phyloP scores from a whole-genome alignment of 2,329 filamentous ascomycete genomes.

The Aschersonia sp. region DNA sequence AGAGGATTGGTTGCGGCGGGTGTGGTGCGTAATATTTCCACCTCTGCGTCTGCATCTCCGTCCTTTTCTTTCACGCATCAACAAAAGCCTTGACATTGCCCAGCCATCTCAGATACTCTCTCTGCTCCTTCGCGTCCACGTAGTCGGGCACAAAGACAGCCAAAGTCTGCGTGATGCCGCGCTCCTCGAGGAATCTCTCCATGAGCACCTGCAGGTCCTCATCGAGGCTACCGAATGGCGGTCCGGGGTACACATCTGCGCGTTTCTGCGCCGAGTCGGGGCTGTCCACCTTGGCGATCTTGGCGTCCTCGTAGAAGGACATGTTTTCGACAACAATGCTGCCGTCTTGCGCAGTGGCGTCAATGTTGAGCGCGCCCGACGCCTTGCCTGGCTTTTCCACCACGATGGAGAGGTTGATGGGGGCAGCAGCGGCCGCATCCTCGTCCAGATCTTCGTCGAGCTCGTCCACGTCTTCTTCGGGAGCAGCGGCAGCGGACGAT shows the following conservation, averaged over 20 bases:
- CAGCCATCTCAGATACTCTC: slow-evolving; percentile 88
- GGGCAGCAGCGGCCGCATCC: slow-evolving; percentile 44
- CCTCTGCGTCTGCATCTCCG: no score
- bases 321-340: slow-evolving; percentile 80
- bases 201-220: slow-evolving; percentile 87
- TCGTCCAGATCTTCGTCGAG: slow-evolving; percentile 34
- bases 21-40: no score
- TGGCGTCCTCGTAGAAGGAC: slow-evolving; percentile 68
- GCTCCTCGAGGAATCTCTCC: slow-evolving; percentile 88
- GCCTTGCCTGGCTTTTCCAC: slow-evolving; percentile 70
- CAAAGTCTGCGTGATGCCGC: slow-evolving; percentile 74
- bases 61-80: slow-evolving; percentile 37
- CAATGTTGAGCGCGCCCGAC: slow-evolving; percentile 65
- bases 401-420: slow-evolving; percentile 71
- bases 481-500: slow-evolving; percentile 21
- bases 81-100: slow-evolving; percentile 76
- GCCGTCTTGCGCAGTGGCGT: slow-evolving; percentile 75
- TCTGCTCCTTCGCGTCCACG: slow-evolving; percentile 97
- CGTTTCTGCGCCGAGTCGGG: slow-evolving; percentile 66
- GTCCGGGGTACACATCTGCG: slow-evolving; percentile 72
- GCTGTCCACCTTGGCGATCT: slow-evolving; percentile 59
- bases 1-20: no score
- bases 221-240: slow-evolving; percentile 85
- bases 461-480: slow-evolving; percentile 30
- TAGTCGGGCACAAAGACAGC: slow-evolving; percentile 90